Conservation (phyloP, 2,329 filamentous ascomycete genomes). For the Hypoxylon sp. region DNA sequence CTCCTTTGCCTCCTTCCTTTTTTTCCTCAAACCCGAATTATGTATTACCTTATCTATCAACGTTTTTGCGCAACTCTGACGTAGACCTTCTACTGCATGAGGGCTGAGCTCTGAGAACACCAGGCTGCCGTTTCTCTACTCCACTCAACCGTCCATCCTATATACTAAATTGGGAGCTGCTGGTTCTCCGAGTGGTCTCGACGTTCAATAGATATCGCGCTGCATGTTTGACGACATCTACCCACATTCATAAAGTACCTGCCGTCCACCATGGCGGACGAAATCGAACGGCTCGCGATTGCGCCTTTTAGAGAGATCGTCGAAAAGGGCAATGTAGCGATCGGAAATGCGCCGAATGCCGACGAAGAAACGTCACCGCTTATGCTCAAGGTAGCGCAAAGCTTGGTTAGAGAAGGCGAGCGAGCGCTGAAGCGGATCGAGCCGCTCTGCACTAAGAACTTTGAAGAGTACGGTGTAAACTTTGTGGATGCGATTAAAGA, state of each 20-base stretch:
- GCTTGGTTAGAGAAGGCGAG: constrained; percentile 65
- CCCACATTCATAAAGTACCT: constrained; percentile 17
- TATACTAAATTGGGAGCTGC: constrained; percentile 23
- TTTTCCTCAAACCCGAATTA: constrained; percentile 19
- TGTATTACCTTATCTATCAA: constrained; percentile 23
- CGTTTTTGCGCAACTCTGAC: constrained; percentile 37
- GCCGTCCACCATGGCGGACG: constrained; percentile 51
- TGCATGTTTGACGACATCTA: constrained; percentile 31
- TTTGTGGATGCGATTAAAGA: constrained; percentile 69
- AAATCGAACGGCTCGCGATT: constrained; percentile 61
- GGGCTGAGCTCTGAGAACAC: constrained; percentile 36
- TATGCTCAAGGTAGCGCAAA: constrained; percentile 67
- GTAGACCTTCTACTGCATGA: constrained; percentile 26
- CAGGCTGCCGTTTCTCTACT: constrained; percentile 37
- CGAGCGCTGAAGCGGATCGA: constrained; percentile 66
- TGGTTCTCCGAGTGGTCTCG: constrained; percentile 15
- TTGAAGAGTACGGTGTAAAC: constrained; percentile 64
- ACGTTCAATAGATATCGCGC: constrained; percentile 21
- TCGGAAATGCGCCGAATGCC: constrained; percentile 62
- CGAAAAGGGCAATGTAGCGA: constrained; percentile 64
- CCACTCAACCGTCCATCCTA: constrained; percentile 37
- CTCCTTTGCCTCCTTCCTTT: constrained; percentile 21
- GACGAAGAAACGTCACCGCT: constrained; percentile 55
- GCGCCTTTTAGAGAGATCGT: constrained; percentile 68
- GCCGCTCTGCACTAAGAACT: constrained; percentile 65